A percentile compares a stretch with the other conserved stretches of the same genome.
Evolutionary conservation across 2,329 filamentous ascomycete genomes (phyloP).

Genomic region (Ascochyta rabiei): DNA sequence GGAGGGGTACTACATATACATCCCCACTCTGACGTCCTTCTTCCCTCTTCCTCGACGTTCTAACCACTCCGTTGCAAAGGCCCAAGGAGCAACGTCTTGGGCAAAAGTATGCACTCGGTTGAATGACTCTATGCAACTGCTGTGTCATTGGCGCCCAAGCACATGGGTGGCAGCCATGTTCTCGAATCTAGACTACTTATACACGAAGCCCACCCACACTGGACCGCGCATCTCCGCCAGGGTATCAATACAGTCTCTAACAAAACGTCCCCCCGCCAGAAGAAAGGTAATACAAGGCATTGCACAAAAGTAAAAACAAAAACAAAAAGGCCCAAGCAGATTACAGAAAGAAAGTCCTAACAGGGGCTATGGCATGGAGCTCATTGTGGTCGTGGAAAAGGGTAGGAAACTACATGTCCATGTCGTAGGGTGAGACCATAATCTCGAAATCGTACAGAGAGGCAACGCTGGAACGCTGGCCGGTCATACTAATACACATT

Average conservation of each 20-base stretch:
- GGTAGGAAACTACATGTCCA: constrained; percentile 7
- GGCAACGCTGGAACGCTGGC: constrained; percentile 15
- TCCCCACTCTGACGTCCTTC: constrained; percentile 2
- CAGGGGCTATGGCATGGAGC: constrained; percentile 15
- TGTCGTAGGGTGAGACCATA: constrained; percentile 14
- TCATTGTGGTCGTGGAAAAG: constrained; percentile 14
- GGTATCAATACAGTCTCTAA: constrained; percentile 41
- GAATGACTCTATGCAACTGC: constrained; percentile 7
- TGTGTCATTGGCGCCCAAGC: constrained; percentile 11
- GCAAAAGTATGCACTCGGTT: background rate
- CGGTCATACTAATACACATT: constrained; percentile 37
- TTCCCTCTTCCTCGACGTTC: constrained; percentile 6
- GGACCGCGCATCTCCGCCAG: constrained; percentile 29
- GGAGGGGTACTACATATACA: constrained; percentile 9
- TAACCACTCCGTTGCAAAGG: constrained; percentile 6
- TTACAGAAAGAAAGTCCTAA: constrained; percentile 7
- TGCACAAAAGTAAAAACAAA: background rate
- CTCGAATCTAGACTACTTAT: constrained; percentile 11
- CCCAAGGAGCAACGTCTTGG: background rate
- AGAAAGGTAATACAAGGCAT: constrained; percentile 2
- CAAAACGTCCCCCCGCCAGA: constrained; percentile 12
- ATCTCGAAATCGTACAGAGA: constrained; percentile 15
- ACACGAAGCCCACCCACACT: constrained; percentile 24
- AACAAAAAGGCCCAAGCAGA: constrained; percentile 3
- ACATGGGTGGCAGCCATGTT: constrained; percentile 9